Evolutionary conservation across 345 rosid species (phyloP), one percentile per base, ranked within the genome.

Genomic region (Hibiscus trionum): DNA sequence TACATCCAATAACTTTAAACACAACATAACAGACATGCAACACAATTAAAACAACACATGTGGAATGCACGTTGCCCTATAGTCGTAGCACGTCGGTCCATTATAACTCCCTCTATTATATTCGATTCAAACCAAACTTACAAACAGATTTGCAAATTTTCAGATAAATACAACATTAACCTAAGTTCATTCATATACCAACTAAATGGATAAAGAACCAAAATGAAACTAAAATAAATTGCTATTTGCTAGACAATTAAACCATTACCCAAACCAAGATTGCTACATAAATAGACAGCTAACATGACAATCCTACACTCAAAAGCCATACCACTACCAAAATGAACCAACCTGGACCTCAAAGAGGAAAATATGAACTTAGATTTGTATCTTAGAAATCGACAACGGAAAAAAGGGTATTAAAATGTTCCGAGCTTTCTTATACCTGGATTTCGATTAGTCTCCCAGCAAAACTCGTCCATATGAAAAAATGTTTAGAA

Each of bases 401-500:
- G 3, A 8, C 31, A 64, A 27, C 37, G 50, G 39, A 76, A 66
- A 53, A 76, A 66, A 60, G 65, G 49, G 67, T 59, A 50, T 56
- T 67, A 31, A 79, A 61, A 50, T 35, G 79, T 73, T 69, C 72
- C 0, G 26, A 70, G 19, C 66, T 69, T 70, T 46, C 74, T 61
- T 39, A 57, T 42, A 61, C 58, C 69, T 71, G 61, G 55, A 74
- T 42, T 80, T 66, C 52, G 53, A 42, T 73, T 14, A 73, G 68
- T 60, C 66, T 62, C 73, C 63, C 76, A 74, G 70, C 76, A 65
- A n/a, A 37, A 60, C 50, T 21, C 61, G 12, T 42, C 58, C 50
- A 61, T 66, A 63, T n/a, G 42, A 56, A 58, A 55, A 57, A 39
- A 1, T 69, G 61, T n/a, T 39, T 4, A 50, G 39, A 39, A 44